Evolutionary conservation across 2,329 filamentous ascomycete genomes (phyloP).

Genomic region (Fusarium sp.): DNA sequence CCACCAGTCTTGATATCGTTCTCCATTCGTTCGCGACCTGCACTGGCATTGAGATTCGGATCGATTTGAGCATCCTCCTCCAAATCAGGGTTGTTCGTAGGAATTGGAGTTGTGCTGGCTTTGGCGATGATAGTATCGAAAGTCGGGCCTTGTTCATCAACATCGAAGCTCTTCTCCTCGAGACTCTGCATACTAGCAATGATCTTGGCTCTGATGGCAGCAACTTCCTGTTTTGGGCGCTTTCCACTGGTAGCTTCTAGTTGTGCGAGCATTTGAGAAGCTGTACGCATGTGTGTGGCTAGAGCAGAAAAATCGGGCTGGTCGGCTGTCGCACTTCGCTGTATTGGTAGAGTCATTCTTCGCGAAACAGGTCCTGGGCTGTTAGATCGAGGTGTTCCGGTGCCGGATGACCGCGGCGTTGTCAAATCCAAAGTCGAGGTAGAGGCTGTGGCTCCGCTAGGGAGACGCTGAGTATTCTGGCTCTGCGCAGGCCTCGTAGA

Average conservation of each 20-base stretch:
- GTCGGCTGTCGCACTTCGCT: slow-evolving; percentile 68
- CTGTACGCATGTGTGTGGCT: slow-evolving; percentile 88
- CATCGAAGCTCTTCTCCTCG: slow-evolving; percentile 85
- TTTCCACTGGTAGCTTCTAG: slow-evolving; percentile 85
- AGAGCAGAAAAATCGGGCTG: slow-evolving; percentile 85
- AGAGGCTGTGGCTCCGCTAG: slow-evolving; percentile 71
- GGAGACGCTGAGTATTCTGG: slow-evolving; percentile 64
- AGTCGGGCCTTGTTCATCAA: slow-evolving; percentile 78
- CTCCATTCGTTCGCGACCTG: slow-evolving; percentile 86
- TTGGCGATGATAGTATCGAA: slow-evolving; percentile 88
- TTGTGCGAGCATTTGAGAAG: slow-evolving; percentile 88
- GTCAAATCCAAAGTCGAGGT: slow-evolving; percentile 70
- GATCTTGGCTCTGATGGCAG: slow-evolving; percentile 85
- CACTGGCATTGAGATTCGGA: slow-evolving; percentile 72
- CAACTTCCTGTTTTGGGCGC: slow-evolving; percentile 82
- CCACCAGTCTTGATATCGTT: slow-evolving; percentile 90
- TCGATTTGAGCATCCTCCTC: slow-evolving; percentile 67
- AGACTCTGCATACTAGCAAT: slow-evolving; percentile 91
- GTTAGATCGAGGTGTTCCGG: slow-evolving; percentile 74
- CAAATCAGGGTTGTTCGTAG: slow-evolving; percentile 60
- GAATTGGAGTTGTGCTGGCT: slow-evolving; percentile 64
- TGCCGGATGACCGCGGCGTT: slow-evolving; percentile 77
- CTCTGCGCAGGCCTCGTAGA: slow-evolving; percentile 48
- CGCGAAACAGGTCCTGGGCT: slow-evolving; percentile 70
- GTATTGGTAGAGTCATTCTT: slow-evolving; percentile 70